Base-by-base conservation (phyloP, 441 rosid species). In the Mallotus repandus region DNA sequence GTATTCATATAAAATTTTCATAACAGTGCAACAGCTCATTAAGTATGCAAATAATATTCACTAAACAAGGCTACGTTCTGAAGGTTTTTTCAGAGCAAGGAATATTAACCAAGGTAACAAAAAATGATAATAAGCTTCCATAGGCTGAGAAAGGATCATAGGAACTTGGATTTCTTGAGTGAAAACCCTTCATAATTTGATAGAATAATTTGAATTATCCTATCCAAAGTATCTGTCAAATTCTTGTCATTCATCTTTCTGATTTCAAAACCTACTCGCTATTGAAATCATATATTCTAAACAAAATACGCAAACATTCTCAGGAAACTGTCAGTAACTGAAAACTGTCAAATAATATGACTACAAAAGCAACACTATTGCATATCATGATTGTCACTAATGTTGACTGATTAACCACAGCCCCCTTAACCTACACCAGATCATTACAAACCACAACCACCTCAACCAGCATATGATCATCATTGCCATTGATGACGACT, bases 401-500 rank as follows among this genome's bases (percentile, higher is more conserved):
- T 61, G 46, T 29, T 61, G 21, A 35, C 0, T 18, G 46, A 21
- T 35, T 62, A 46, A 62, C 21, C 48, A 38, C 41, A 15, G 21
- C 49, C 67, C 18, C 29, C 67, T 45, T 46, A 63, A 45, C 49
- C 49, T n/a, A 41, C 50, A 63, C 50, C 67, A 41, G 22, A 63
- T 41, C 49, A 63, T 63, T 48, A 63, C 41, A 4, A 29, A 38
- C 49, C n/a, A 10, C 22, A 11, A 62, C 65, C 5, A 18, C 22
- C 43, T 62, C 12, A 7, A 18, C 46, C 66, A 62, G 48, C 12
- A 15, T 9, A 45, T 10, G 12, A 10, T 45, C 49, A 45, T 8
- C 49, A 45, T 45, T 45, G 7, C 49, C 11, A 8, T 45, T 45
- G 11, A 45, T 45, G 49, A 45, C 3, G 49, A 45, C 49, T 45